Conservation (phyloP, 2,329 filamentous ascomycete species). For the Pyrenophora teres region DNA sequence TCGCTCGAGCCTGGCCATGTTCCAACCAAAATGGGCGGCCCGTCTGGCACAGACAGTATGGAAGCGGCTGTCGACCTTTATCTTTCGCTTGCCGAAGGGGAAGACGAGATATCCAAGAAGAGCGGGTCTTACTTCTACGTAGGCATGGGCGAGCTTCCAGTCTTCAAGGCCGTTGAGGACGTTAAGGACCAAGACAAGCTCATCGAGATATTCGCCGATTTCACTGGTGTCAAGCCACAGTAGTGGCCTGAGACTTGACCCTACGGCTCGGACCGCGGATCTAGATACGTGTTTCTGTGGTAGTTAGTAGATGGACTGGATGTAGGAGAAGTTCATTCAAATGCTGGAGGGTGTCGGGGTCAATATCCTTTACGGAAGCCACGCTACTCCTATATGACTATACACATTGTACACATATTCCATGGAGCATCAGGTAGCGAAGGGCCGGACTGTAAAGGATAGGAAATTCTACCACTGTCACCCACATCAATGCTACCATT, state of each 20-base stretch:
- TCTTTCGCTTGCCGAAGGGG: slow-evolving; percentile 54
- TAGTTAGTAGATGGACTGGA: too few relatives aligned
- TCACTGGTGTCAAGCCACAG: slow-evolving; percentile 44
- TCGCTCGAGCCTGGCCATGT: slow-evolving; percentile 61
- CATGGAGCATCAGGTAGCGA: too few relatives aligned
- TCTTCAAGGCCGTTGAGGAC: slow-evolving; percentile 42
- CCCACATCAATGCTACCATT: too few relatives aligned
- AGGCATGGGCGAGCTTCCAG: slow-evolving; percentile 33
- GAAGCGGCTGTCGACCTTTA: slow-evolving; percentile 56
- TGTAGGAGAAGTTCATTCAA: too few relatives aligned
- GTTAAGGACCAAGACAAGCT: slow-evolving; percentile 53
- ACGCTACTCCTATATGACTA: too few relatives aligned
- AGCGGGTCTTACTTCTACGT: slow-evolving; percentile 50
- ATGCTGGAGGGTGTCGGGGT: too few relatives aligned
- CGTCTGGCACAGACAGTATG: slow-evolving; percentile 54
- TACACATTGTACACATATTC: too few relatives aligned
- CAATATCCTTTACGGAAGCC: too few relatives aligned
- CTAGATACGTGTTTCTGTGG: too few relatives aligned
- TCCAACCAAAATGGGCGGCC: slow-evolving; percentile 60
- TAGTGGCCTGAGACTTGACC: neutral
- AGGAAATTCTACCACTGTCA: too few relatives aligned
- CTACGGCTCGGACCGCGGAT: too few relatives aligned
- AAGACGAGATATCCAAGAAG: slow-evolving; percentile 30
- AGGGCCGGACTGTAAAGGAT: too few relatives aligned
- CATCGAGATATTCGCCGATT: slow-evolving; percentile 45